Conservation (phyloP, 495 filamentous ascomycete genomes). For the Jackrogersella minutella region DNA sequence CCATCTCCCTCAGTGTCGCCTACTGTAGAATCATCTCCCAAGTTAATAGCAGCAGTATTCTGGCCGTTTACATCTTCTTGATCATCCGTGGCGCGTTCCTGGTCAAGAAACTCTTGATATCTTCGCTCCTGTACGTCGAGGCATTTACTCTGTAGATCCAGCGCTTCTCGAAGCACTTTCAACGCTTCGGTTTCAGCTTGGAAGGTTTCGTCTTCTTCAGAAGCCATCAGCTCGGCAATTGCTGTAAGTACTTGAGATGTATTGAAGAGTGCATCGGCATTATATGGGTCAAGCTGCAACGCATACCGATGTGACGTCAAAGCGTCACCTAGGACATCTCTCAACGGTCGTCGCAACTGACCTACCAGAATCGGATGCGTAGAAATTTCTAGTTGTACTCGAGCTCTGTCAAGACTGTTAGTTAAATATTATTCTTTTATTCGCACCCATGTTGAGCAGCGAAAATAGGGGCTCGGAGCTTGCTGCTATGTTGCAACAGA, state of each 20-base stretch:
- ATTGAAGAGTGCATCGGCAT: constrained; percentile 74
- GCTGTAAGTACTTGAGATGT: constrained; percentile 71
- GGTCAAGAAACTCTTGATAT: constrained; percentile 59
- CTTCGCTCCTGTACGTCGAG: constrained; percentile 65
- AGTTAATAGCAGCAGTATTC: not conserved
- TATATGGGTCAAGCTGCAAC: constrained; percentile 64
- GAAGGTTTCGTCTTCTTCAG: constrained; percentile 50
- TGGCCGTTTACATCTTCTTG: constrained; percentile 2
- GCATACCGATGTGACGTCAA: constrained; percentile 69
- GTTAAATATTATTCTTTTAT: not conserved
- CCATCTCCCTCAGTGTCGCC: constrained; percentile 49
- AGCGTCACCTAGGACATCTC: constrained; percentile 60
- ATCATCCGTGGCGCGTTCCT: constrained; percentile 23
- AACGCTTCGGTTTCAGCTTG: constrained; percentile 34
- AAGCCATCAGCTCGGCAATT: constrained; percentile 65
- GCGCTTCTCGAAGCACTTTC: constrained; percentile 64
- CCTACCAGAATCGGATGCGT: constrained; percentile 64
- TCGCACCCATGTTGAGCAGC: too few species aligned
- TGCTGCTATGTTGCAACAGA: too few species aligned
- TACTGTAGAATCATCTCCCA: not conserved
- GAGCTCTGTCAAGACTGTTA: constrained; percentile 47
- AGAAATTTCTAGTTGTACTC: constrained; percentile 71
- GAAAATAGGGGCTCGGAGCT: too few species aligned
- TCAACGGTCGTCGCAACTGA: constrained; percentile 59
- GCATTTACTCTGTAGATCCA: constrained; percentile 69